Conservation (phyloP, 2,329 filamentous ascomycete species). For the Fusarium circinatum region DNA sequence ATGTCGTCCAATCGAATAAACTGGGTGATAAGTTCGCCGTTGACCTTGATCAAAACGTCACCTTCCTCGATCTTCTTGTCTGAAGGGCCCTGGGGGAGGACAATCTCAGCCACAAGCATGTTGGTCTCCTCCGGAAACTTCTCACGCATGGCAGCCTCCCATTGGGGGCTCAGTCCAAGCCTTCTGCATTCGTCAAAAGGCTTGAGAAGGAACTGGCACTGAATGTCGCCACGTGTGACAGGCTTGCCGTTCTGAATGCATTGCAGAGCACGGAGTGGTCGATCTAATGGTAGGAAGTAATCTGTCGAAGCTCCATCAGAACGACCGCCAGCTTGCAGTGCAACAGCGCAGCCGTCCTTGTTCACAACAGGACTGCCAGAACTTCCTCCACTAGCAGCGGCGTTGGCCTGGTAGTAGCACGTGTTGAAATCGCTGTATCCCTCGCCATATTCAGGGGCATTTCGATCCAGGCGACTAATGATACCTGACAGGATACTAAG, state of each 20-base stretch:
- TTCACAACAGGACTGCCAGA: slow-evolving; percentile 99
- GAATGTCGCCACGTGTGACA: slow-evolving; percentile 93
- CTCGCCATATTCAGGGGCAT: slow-evolving; percentile 97
- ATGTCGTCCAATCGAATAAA: slow-evolving; percentile 93
- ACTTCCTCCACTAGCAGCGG: slow-evolving; percentile 94
- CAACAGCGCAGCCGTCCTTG: slow-evolving; percentile 90
- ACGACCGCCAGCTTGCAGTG: slow-evolving; percentile 91
- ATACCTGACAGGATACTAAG: slow-evolving; percentile 97
- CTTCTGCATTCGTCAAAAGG: slow-evolving; percentile 97
- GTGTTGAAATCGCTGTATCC: slow-evolving; percentile 98
- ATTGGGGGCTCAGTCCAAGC: slow-evolving; percentile 83
- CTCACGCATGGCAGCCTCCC: slow-evolving; percentile 86
- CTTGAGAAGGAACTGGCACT: slow-evolving; percentile 96
- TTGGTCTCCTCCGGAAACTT: slow-evolving; percentile 93
- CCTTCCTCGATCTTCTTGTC: slow-evolving; percentile 91
- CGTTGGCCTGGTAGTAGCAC: slow-evolving; percentile 97
- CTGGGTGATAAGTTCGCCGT: slow-evolving; percentile 90
- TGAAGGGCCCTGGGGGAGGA: slow-evolving; percentile 89
- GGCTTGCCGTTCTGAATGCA: slow-evolving; percentile 81
- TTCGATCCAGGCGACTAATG: slow-evolving; percentile 93
- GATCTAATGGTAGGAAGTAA: slow-evolving; percentile 94
- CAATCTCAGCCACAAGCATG: slow-evolving; percentile 96
- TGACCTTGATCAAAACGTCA: slow-evolving; percentile 92
- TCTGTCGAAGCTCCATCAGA: slow-evolving; percentile 96
- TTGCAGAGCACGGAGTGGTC: slow-evolving; percentile 85